These are phyloP conservation scores for Epicoccum sorghinum DNA, from an alignment of 2,329 filamentous ascomycete species.

Conservation along the genomic window DNA sequence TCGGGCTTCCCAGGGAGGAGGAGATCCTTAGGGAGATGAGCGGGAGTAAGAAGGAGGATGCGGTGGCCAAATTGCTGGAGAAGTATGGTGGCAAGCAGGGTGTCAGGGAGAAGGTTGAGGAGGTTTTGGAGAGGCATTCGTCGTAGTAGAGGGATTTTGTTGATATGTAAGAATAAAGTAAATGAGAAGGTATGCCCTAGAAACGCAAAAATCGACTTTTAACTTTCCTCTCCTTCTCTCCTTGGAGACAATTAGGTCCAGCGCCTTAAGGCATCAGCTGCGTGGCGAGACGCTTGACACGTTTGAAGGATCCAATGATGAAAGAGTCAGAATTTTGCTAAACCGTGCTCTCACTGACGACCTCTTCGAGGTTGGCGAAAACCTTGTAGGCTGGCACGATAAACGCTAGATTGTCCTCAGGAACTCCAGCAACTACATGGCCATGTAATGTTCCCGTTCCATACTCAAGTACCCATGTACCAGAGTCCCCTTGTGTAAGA, in stretches of 20 bases:
- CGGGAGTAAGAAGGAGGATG: conserved; percentile 42
- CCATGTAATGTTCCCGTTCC: conserved; percentile 17
- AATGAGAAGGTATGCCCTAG: too few species aligned
- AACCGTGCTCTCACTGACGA: too few species aligned
- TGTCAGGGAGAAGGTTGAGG: conserved; percentile 64
- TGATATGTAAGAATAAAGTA: too few species aligned
- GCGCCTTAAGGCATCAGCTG: too few species aligned
- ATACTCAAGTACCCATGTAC: conserved; percentile 20
- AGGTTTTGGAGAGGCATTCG: conserved; percentile 61
- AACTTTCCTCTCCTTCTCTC: too few species aligned
- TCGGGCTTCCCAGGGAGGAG: conserved; percentile 75
- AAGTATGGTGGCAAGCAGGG: conserved; percentile 54
- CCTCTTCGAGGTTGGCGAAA: background rate
- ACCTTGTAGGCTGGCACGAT: conserved; percentile 20
- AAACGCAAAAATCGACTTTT: too few species aligned
- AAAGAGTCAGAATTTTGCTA: too few species aligned
- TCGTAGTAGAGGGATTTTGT: too few species aligned
- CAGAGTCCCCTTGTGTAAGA: conserved; percentile 23
- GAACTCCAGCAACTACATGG: conserved; percentile 24
- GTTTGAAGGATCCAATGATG: too few species aligned
- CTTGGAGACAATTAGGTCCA: too few species aligned
- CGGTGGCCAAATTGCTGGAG: conserved; percentile 49
- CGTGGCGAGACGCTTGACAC: too few species aligned
- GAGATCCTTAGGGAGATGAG: conserved; percentile 59
- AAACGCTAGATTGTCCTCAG: conserved; percentile 9